phyloP scores from a whole-genome alignment of 208 protist genomes.

The Leishmania mexicana region DNA sequence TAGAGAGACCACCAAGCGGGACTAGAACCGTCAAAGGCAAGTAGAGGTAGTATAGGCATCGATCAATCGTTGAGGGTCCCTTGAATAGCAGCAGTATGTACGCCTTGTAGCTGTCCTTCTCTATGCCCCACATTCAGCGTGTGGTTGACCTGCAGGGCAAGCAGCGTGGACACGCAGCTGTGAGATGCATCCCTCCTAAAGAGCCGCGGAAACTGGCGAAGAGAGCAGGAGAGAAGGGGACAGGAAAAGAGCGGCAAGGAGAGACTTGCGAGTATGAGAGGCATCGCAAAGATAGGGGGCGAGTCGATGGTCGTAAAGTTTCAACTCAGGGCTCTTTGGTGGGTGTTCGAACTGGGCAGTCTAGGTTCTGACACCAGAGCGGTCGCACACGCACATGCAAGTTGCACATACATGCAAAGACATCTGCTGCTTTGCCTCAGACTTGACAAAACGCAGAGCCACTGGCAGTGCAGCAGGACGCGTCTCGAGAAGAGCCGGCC shows the following conservation, averaged over 20 bases:
- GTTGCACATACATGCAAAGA: neutral
- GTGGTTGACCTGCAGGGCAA: constrained; percentile 56
- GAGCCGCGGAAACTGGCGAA: constrained; percentile 74
- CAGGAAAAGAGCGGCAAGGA: neutral
- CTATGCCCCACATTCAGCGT: constrained; percentile 33
- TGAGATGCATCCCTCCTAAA: constrained; percentile 81
- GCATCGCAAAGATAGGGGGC: neutral
- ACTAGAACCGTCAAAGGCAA: constrained; percentile 53
- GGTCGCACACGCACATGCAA: neutral
- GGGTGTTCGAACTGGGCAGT: neutral
- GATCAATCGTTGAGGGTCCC: constrained; percentile 35
- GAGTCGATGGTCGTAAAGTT: neutral
- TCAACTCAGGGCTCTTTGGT: neutral
- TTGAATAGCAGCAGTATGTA: constrained; percentile 53
- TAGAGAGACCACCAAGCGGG: constrained; percentile 62
- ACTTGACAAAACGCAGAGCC: neutral
- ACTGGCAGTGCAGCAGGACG: neutral
- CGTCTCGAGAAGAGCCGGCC: neutral
- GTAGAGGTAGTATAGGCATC: constrained; percentile 51
- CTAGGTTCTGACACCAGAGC: neutral
- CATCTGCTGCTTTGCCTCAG: neutral
- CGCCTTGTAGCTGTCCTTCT: constrained; percentile 34
- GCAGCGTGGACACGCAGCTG: constrained; percentile 72
- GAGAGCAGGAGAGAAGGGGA: neutral
- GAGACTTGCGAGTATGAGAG: neutral